Evolutionary conservation across 768 basidiomycete species (phyloP).

Genomic region (Calocybe indica): DNA sequence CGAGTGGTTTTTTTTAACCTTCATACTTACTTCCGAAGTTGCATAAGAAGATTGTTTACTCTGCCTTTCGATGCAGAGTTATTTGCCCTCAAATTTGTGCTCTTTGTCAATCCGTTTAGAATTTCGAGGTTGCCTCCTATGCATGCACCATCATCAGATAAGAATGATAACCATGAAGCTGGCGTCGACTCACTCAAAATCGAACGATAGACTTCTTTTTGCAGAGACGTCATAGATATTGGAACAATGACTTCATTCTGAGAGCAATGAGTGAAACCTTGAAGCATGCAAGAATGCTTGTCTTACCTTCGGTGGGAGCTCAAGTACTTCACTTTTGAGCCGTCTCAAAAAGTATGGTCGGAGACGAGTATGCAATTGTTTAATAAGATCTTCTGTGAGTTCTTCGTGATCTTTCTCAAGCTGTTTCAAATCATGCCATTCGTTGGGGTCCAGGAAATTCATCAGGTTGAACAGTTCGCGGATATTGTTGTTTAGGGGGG

Average conservation of each 20-base stretch:
- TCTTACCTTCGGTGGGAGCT: conserved; percentile 84
- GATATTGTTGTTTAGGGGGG: conserved; percentile 96
- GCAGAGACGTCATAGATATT: conserved; percentile 79
- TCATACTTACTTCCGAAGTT: conserved; percentile 67
- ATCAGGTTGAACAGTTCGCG: conserved; percentile 95
- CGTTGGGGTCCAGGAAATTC: conserved; percentile 82
- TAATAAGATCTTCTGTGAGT: conserved; percentile 75
- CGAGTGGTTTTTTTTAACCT: conserved; percentile 3
- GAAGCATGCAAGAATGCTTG: background rate
- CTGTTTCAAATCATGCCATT: conserved; percentile 71
- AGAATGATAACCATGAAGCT: conserved; percentile 1
- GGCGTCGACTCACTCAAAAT: conserved; percentile 56
- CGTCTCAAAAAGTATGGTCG: conserved; percentile 91
- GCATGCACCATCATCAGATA: conserved; percentile 4
- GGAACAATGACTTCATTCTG: conserved; percentile 92
- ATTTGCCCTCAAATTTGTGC: conserved; percentile 24
- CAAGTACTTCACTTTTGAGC: conserved; percentile 87
- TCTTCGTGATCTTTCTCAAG: conserved; percentile 72
- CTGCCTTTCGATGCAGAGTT: conserved; percentile 40
- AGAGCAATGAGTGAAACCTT: background rate
- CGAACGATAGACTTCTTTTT: conserved; percentile 83
- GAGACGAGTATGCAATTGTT: conserved; percentile 70
- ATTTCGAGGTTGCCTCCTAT: conserved; percentile 67
- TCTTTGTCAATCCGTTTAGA: conserved; percentile 52
- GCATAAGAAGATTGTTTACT: conserved; percentile 83